phyloP scores from a whole-genome alignment of 305 asterid genomes.

The Solanum hybrid region DNA sequence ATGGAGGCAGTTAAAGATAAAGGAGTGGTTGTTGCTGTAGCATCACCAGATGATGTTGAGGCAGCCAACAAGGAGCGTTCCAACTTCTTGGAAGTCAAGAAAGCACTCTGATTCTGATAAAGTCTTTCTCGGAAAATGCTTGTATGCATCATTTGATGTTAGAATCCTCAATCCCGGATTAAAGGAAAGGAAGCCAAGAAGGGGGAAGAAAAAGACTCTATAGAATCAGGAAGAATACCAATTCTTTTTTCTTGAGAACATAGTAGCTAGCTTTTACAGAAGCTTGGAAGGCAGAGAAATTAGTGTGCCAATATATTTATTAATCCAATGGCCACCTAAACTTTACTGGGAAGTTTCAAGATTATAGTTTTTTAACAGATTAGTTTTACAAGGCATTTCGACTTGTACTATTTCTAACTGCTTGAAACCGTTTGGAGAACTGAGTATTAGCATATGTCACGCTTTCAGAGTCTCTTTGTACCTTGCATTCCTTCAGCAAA shows the following conservation, averaged over 20 bases:
- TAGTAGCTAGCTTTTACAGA: neutral
- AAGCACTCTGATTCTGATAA: constrained; percentile 40
- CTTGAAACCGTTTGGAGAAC: neutral
- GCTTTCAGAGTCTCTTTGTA: neutral
- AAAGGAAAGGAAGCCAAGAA: neutral
- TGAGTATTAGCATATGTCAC: neutral
- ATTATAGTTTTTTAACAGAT: neutral
- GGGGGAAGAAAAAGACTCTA: neutral
- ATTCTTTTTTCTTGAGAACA: neutral
- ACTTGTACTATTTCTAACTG: neutral
- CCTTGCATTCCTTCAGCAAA: neutral
- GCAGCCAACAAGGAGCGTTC: constrained; percentile 69
- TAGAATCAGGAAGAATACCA: neutral
- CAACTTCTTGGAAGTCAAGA: constrained; percentile 65
- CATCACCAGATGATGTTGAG: constrained; percentile 75
- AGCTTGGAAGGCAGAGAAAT: neutral
- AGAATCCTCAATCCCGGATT: neutral
- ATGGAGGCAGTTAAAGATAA: constrained; percentile 62
- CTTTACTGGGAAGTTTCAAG: neutral
- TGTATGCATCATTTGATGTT: neutral
- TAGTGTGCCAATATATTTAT: neutral
- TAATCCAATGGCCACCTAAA: neutral
- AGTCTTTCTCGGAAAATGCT: neutral
- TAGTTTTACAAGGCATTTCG: neutral
- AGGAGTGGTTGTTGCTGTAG: constrained; percentile 87